A percentile compares a stretch with the other conserved stretches of the same genome.
Conservation (phyloP, 768 basidiomycete species). For the Terana coerulea region DNA sequence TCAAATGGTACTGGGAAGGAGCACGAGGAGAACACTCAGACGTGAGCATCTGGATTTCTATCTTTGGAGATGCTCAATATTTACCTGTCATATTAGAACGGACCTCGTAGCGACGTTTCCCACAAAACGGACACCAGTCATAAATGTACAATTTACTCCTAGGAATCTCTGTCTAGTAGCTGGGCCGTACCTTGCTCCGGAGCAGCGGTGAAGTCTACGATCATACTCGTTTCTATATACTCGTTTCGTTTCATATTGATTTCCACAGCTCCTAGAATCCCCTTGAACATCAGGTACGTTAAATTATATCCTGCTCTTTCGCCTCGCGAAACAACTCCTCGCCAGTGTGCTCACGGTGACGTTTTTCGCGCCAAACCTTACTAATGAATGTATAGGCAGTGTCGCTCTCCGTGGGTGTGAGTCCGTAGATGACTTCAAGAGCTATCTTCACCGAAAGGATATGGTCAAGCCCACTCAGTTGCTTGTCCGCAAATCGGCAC, state of each 20-base stretch:
- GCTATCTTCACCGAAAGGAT: not conserved
- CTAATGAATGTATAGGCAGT: too few species aligned
- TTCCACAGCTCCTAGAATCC: too few species aligned
- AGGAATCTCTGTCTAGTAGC: constrained; percentile 91
- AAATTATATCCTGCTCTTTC: too few species aligned
- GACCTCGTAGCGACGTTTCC: constrained; percentile 90
- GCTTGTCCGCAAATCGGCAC: too few species aligned
- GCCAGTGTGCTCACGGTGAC: too few species aligned
- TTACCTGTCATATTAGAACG: too few species aligned
- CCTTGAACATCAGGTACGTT: too few species aligned
- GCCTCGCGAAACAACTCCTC: too few species aligned
- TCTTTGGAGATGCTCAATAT: constrained; percentile 8
- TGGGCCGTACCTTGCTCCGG: constrained; percentile 66
- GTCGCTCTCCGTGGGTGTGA: too few species aligned
- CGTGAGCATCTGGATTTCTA: constrained; percentile 45
- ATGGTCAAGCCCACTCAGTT: too few species aligned
- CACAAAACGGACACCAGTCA: constrained; percentile 93
- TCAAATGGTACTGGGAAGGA: constrained; percentile 16
- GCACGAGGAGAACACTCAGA: constrained; percentile 59
- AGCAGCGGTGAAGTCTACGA: constrained; percentile 38
- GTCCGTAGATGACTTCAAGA: not conserved
- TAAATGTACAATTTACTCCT: constrained; percentile 90
- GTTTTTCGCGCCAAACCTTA: too few species aligned
- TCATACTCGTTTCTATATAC: constrained; percentile 1
- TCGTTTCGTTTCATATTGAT: not conserved